phyloP scores from a whole-genome alignment of 768 basidiomycete species.

The Termitomyces sp. region DNA sequence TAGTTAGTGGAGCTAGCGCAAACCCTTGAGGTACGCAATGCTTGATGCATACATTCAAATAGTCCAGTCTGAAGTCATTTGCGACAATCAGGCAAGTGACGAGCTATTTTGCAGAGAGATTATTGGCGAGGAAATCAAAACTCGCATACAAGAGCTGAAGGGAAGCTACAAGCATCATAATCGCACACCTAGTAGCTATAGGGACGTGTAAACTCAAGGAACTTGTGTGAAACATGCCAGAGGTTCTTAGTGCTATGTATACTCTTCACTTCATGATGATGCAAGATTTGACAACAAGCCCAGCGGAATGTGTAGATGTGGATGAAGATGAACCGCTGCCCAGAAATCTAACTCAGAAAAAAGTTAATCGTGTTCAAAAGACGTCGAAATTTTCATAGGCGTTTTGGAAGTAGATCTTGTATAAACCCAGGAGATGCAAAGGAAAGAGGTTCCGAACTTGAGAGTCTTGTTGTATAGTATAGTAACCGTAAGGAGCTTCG shows the following conservation, averaged over 20 bases:
- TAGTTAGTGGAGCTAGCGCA: background rate
- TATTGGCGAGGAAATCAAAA: background rate
- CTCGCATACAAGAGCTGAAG: background rate
- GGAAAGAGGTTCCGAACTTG: background rate
- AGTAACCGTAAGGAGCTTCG: too few relatives aligned
- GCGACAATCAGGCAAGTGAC: too few relatives aligned
- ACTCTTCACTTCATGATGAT: background rate
- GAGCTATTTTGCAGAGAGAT: too few relatives aligned
- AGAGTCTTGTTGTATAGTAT: too few relatives aligned
- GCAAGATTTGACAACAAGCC: background rate
- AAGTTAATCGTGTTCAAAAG: too few relatives aligned
- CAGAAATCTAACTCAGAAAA: too few relatives aligned
- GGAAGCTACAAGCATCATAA: too few relatives aligned
- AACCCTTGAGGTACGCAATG: background rate
- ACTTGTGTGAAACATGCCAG: background rate
- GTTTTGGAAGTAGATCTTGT: too few relatives aligned
- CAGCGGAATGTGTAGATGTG: background rate
- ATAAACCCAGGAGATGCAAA: background rate
- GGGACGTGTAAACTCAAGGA: background rate
- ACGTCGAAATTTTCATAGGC: too few relatives aligned
- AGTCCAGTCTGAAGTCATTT: background rate
- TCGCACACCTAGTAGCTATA: background rate
- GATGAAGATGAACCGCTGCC: too few relatives aligned
- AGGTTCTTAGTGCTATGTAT: background rate
- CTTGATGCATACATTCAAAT: background rate